Base-by-base conservation (phyloP, 2,329 filamentous ascomycete genomes). In the Epichloe gansuensis region DNA sequence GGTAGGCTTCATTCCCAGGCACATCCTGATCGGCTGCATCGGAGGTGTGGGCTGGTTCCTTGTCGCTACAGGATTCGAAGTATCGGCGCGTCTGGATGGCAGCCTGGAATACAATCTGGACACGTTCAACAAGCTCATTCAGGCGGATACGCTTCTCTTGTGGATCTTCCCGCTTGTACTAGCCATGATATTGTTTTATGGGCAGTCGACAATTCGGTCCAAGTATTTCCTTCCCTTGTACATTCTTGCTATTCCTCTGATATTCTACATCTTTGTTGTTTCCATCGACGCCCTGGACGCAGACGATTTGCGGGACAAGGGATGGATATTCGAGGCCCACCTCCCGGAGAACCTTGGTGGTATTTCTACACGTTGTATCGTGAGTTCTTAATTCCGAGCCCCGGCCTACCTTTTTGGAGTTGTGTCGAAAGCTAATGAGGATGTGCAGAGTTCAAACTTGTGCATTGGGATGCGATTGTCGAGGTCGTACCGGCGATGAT, bases 21-120 rank as follows among this genome's bases (percentile, higher is more conserved):
- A 95, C 61, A 98, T 98, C 60, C 73, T 98, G 35, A 95, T 96
- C 56, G 93, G 93, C 52, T 98, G 93, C 63, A 97, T 98, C 59
- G 93, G 93, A 44, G 93, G 93, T 56, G 93, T 98, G 8, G 93
- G 93, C 5, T 95, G 90, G 78, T 98, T 98, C 68, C 75, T 98
- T 21, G 75, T 96, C 49, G 82, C 88, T 50, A 98, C 93, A 6
- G 93, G 90, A 25, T 81, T 98, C 53, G 91, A 97, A 63, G 91
- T 98, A 8, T 94, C 91, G 23, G 91, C 91, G 25, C 82, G 91
- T 48, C 74, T 98, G 28, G 84, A 93, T 41, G 90, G 91, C 15
- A 91, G 83, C 60, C 77, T 98, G 35, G 82, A 87, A 58, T 95
- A 95, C 65, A 81, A 91, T 58, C 67, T 88, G 12, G 77, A 80